Evolutionary conservation across 2,329 filamentous ascomycete species (phyloP), one percentile per base, ranked within the genome.

Genomic region (Cladosporium austrohemisphaericum): DNA sequence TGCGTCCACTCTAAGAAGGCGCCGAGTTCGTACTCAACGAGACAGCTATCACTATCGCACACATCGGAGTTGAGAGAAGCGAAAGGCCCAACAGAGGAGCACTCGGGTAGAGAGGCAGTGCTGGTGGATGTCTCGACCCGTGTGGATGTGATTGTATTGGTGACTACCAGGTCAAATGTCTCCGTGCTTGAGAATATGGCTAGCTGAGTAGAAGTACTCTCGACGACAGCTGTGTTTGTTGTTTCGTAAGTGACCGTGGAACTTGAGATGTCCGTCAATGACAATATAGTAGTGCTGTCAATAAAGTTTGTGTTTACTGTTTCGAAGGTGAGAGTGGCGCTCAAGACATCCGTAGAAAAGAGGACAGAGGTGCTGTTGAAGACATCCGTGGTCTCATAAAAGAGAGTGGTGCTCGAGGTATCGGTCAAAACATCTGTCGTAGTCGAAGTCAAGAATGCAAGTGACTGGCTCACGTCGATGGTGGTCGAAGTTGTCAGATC

Each of bases 1-100:
- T 51, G 18, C 5, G 47, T n/a, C 59, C 59, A 61, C n/a, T 55
- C 35, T 1, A 57, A 51, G 4, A 47, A 52, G 3, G 53, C 51
- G 3, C 36, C 53, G n/a, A 55, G 35, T 18, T 57, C 41, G 14
- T 59, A 55, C 16, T 56, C 49, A 8, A 61, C 19, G 25, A 47
- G 41, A 36, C 59, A 61, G 7, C 28, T 38, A 6, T 51, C 31
- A 14, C 54, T 52, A 11, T 20, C 20, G 20, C 58, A 59, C 3
- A 45, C 52, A 9, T 38, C 44, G 3, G 52, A 22, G 28, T 52
- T 49, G 3, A 51, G 37, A 1, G 36, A 29, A 2, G 48, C 29
- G 5, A 43, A 46, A 1, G 45, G n/a, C 2, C 43, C 47, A 19
- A 35, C 19, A n/a, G 33, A 18, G 2, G 43, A 41, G 29, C 49